These are phyloP conservation scores for Tylopilus vinaceipallidus DNA, from an alignment of 768 basidiomycete species.

Conservation along the genomic window DNA sequence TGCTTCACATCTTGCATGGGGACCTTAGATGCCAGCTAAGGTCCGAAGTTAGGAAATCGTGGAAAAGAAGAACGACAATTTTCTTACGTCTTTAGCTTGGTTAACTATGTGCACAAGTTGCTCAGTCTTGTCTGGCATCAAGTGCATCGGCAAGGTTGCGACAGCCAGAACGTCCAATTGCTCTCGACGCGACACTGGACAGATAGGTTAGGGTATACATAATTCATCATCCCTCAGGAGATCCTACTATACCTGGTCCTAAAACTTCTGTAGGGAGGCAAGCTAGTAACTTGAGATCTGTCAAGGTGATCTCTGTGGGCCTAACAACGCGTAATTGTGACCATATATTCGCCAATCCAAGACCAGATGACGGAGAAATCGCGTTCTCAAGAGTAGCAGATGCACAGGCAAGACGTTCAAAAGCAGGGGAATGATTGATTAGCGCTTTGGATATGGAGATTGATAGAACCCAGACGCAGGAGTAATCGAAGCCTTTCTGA, in stretches of 20 bases:
- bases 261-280: constrained; percentile 1
- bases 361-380: constrained; percentile 65
- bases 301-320: constrained; percentile 14
- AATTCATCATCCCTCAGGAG: background rate
- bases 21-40: constrained; percentile 17
- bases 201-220: background rate
- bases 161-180: constrained; percentile 26
- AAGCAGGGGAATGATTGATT: constrained; percentile 32
- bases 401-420: constrained; percentile 32
- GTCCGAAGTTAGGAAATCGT: constrained; percentile 2
- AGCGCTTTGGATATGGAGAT: constrained; percentile 50
- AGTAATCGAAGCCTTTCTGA: constrained; percentile 56
- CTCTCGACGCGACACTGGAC: constrained; percentile 22
- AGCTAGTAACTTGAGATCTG: constrained; percentile 20
- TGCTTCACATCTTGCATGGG: background rate
- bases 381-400: constrained; percentile 42
- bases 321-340: constrained; percentile 35
- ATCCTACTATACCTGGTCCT: constrained; percentile 12
- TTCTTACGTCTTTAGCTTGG: constrained; percentile 26
- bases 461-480: constrained; percentile 57
- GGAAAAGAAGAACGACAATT: too few relatives aligned
- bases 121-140: constrained; percentile 2
- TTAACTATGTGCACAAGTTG: constrained; percentile 16
- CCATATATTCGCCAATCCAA: constrained; percentile 76
- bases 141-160: constrained; percentile 19